Conservation (phyloP, 208 protist species). For the Leishmania amazonensis region DNA sequence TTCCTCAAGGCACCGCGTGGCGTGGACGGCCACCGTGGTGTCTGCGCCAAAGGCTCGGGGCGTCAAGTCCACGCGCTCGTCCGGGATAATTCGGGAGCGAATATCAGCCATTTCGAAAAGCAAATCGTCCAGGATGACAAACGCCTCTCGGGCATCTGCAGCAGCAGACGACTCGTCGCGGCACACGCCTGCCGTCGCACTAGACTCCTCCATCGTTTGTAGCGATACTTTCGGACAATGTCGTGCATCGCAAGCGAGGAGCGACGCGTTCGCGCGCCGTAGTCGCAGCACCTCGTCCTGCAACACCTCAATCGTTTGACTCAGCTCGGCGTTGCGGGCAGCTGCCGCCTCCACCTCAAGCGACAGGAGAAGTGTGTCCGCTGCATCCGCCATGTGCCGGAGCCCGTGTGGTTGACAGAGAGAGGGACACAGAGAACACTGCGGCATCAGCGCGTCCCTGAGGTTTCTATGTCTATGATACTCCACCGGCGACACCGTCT, state of each 20-base stretch:
- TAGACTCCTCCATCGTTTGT: neutral
- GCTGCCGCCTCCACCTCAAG: slow-evolving; percentile 78
- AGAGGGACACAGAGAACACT: neutral
- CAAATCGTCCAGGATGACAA: slow-evolving; percentile 27
- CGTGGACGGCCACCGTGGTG: slow-evolving; percentile 16
- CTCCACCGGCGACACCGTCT: neutral
- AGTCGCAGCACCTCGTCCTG: slow-evolving; percentile 28
- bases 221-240: neutral
- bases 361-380: slow-evolving; percentile 51
- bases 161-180: neutral
- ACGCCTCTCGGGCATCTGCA: slow-evolving; percentile 19
- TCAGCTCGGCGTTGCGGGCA: slow-evolving; percentile 70
- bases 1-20: slow-evolving; percentile 26
- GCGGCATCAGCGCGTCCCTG: neutral
- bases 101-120: slow-evolving; percentile 37
- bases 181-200: neutral
- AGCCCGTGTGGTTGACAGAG: no score
- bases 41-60: slow-evolving; percentile 13
- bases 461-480: neutral
- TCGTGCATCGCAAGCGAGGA: neutral
- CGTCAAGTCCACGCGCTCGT: slow-evolving; percentile 13
- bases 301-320: slow-evolving; percentile 40
- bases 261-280: neutral
- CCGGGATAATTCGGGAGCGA: slow-evolving; percentile 14
- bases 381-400: slow-evolving; percentile 17